A percentile compares a stretch with the other conserved stretches of the same genome.
Evolutionary conservation across 2,329 filamentous ascomycete species (phyloP).

Genomic region (Neopestalotiopsis sp.): DNA sequence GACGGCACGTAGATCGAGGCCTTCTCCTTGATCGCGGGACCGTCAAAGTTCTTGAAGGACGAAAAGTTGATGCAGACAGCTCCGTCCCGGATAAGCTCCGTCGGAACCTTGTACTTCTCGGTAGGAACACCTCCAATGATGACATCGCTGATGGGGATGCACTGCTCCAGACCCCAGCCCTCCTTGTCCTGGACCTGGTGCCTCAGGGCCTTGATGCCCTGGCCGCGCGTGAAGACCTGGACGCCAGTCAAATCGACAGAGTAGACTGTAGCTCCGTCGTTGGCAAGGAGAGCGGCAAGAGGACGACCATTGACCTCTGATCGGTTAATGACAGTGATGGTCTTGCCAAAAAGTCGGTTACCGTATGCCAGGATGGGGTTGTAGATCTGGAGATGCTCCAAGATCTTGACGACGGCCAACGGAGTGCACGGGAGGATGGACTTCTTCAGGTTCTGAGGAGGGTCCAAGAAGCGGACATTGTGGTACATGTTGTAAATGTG

Average conservation of each 20-base stretch:
- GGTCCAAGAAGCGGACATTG: conserved; percentile 93
- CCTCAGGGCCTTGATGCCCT: conserved; percentile 81
- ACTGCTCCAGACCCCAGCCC: conserved; percentile 79
- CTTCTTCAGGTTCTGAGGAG: conserved; percentile 78
- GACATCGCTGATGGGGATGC: conserved; percentile 87
- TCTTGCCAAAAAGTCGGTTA: conserved; percentile 90
- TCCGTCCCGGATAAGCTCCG: conserved; percentile 81
- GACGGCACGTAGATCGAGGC: conserved; percentile 96
- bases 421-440: conserved; percentile 95
- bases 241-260: conserved; percentile 91
- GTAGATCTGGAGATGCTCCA: conserved; percentile 95
- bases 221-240: conserved; percentile 88
- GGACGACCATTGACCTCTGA: conserved; percentile 95
- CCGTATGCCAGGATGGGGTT: conserved; percentile 92
- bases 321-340: conserved; percentile 94
- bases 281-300: conserved; percentile 89
- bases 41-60: conserved; percentile 90
- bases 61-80: conserved; percentile 99
- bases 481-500: conserved; percentile 99
- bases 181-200: conserved; percentile 88
- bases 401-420: conserved; percentile 93
- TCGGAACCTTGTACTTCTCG: conserved; percentile 88
- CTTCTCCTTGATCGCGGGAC: conserved; percentile 87
- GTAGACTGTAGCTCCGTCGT: conserved; percentile 95
- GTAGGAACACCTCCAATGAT: conserved; percentile 92